A percentile compares a stretch with the other conserved stretches of the same genome.
Conservation (phyloP, 139 green algal species). For the Tetraselmis striata region DNA sequence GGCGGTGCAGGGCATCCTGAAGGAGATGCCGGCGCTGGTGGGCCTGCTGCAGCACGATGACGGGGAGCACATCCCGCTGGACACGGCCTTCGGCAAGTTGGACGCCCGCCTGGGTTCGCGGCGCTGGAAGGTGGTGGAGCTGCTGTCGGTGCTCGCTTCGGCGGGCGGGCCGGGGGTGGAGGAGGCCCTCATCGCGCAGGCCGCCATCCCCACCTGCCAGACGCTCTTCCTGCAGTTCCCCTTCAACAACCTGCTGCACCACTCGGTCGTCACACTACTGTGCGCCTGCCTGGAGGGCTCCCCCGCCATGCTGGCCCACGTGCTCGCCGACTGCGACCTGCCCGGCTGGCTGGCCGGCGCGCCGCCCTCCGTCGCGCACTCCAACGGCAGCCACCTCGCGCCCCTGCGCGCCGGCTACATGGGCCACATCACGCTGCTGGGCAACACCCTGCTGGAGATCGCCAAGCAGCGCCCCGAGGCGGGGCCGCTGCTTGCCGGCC, state of each 20-base stretch:
- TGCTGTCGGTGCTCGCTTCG: constrained; percentile 70
- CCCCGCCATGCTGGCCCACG: constrained; percentile 43
- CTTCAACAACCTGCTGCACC: constrained; percentile 90
- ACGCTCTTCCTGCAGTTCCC: constrained; percentile 70
- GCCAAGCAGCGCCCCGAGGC: background rate
- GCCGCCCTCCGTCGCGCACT: constrained; percentile 35
- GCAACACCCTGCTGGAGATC: constrained; percentile 31
- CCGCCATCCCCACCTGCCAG: constrained; percentile 47
- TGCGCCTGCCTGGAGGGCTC: constrained; percentile 29
- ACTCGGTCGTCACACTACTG: constrained; percentile 59
- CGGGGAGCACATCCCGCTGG: constrained; percentile 25
- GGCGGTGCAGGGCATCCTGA: constrained; percentile 35
- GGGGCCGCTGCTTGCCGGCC: background rate
- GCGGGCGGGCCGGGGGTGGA: constrained; percentile 48
- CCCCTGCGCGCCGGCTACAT: constrained; percentile 70
- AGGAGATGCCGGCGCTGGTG: constrained; percentile 47
- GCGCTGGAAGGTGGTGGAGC: constrained; percentile 69
- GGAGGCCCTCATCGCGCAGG: constrained; percentile 40
- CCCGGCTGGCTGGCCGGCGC: constrained; percentile 57
- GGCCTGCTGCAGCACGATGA: constrained; percentile 34
- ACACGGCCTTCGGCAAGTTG: constrained; percentile 72
- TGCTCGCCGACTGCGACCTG: constrained; percentile 56
- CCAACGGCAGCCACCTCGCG: constrained; percentile 3
- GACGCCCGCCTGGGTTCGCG: constrained; percentile 56
- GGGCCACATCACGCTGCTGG: constrained; percentile 74